Evolutionary conservation across 2,329 filamentous ascomycete genomes (phyloP).

Genomic region (Fusarium circinatum): DNA sequence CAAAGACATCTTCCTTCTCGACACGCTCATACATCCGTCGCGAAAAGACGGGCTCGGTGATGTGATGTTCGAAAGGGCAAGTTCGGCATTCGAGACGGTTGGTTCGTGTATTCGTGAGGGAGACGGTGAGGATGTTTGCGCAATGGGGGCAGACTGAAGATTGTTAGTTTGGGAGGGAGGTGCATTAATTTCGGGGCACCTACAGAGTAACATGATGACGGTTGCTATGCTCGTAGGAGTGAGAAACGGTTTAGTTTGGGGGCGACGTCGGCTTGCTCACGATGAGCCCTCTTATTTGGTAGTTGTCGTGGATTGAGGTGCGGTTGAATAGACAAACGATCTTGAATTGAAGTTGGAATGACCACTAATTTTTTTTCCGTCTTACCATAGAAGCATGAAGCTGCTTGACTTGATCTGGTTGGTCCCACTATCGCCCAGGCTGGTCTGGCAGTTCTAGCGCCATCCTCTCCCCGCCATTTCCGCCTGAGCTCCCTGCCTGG

Average conservation of each 20-base stretch:
- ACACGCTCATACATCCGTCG: constrained; percentile 88
- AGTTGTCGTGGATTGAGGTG: neutral
- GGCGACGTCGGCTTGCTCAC: neutral
- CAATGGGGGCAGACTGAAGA: constrained; percentile 80
- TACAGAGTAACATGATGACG: constrained; percentile 74
- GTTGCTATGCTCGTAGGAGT: neutral
- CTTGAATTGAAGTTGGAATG: neutral
- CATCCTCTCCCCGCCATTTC: constrained; percentile 30
- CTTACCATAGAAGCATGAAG: neutral
- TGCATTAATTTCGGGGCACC: constrained; percentile 28
- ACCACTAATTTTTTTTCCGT: constrained; percentile 5
- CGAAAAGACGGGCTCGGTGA: constrained; percentile 80
- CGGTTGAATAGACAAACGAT: neutral
- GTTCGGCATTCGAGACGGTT: constrained; percentile 96
- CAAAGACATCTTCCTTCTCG: constrained; percentile 89
- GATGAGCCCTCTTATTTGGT: neutral
- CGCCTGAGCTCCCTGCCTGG: constrained; percentile 20
- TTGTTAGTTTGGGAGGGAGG: constrained; percentile 16
- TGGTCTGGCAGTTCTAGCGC: constrained; percentile 21
- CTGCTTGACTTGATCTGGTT: constrained; percentile 19
- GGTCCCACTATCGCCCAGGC: constrained; percentile 17
- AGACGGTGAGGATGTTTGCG: constrained; percentile 84
- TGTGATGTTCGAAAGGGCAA: constrained; percentile 90
- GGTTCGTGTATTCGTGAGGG: constrained; percentile 62
- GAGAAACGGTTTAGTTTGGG: neutral